Evolutionary conservation across 768 basidiomycete species (phyloP).

Genomic region (Xerocomellus amylosporus): DNA sequence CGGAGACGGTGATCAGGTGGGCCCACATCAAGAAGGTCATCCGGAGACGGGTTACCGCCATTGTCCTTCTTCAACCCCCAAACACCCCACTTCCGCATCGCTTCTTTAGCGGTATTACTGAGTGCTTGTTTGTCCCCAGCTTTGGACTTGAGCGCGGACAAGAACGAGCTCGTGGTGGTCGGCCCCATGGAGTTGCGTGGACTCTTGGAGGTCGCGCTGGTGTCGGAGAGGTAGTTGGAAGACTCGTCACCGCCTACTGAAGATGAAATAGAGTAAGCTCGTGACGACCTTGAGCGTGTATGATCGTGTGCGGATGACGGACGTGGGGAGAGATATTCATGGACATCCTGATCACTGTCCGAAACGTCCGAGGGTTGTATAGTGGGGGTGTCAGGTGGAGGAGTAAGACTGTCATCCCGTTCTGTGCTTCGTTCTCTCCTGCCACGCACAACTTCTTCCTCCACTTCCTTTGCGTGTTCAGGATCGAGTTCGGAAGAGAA

Average conservation of each 20-base stretch:
- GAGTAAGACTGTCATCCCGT: slow-evolving; percentile 35
- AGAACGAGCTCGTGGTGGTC: slow-evolving; percentile 53
- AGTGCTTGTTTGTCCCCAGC: slow-evolving; percentile 82
- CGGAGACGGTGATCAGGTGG: slow-evolving; percentile 36
- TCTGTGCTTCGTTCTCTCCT: slow-evolving; percentile 31
- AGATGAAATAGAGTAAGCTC: slow-evolving; percentile 37
- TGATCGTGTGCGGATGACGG: slow-evolving; percentile 48
- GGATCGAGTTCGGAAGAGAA: slow-evolving; percentile 42
- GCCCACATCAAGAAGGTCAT: slow-evolving; percentile 44
- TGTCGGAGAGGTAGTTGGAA: slow-evolving; percentile 34
- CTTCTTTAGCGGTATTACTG: slow-evolving; percentile 80
- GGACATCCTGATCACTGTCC: slow-evolving; percentile 21
- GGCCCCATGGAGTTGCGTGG: slow-evolving; percentile 43
- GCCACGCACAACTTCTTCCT: slow-evolving; percentile 18
- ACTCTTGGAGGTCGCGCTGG: slow-evolving; percentile 28
- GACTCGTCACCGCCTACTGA: slow-evolving; percentile 29
- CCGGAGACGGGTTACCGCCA: slow-evolving; percentile 28
- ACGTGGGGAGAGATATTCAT: slow-evolving; percentile 30
- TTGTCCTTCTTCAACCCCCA: slow-evolving; percentile 68
- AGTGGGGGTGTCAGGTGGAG: slow-evolving; percentile 6
- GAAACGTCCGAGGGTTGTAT: slow-evolving; percentile 8
- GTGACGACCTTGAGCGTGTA: slow-evolving; percentile 29
- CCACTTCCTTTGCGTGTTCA: slow-evolving; percentile 22
- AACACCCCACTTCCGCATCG: slow-evolving; percentile 89
- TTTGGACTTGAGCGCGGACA: slow-evolving; percentile 75